Conservation (phyloP, 768 basidiomycete genomes). For the Austroboletus festivus region DNA sequence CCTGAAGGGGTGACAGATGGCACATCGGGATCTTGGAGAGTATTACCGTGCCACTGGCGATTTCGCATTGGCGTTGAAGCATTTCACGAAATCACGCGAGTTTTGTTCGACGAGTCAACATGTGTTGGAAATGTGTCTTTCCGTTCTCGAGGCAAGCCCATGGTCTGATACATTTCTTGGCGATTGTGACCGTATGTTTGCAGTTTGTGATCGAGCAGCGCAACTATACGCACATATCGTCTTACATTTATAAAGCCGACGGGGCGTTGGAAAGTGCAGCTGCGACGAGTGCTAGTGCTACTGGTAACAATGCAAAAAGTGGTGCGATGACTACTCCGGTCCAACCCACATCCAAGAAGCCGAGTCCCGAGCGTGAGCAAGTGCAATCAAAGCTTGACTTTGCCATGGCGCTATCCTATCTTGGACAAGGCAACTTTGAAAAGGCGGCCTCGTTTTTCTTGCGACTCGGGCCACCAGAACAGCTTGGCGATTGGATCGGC, state of each 20-base stretch:
- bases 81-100: conserved; percentile 89
- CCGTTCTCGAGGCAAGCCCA: conserved; percentile 67
- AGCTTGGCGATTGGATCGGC: conserved; percentile 76
- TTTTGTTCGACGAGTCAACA: conserved; percentile 89
- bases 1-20: conserved; percentile 58
- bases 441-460: conserved; percentile 76
- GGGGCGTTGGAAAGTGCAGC: conserved; percentile 72
- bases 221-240: conserved; percentile 82
- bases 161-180: background rate
- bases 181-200: background rate
- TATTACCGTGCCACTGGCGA: conserved; percentile 76
- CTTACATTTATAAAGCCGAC: conserved; percentile 97
- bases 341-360: conserved; percentile 36
- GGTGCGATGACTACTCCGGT: conserved; percentile 5
- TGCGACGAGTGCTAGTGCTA: conserved; percentile 32
- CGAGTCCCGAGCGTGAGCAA: conserved; percentile 54
- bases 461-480: conserved; percentile 59
- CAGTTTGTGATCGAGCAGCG: conserved; percentile 84
- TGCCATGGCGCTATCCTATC: conserved; percentile 71
- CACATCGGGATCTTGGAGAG: conserved; percentile 82
- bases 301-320: conserved; percentile 4
- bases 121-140: conserved; percentile 89
- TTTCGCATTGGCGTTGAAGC: conserved; percentile 65
- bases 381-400: conserved; percentile 79
- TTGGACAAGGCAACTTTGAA: conserved; percentile 72